A percentile compares a stretch with the other conserved stretches of the same genome.
phyloP scores from a whole-genome alignment of 306 rosid species.

The Lathyrus tuberosus region DNA sequence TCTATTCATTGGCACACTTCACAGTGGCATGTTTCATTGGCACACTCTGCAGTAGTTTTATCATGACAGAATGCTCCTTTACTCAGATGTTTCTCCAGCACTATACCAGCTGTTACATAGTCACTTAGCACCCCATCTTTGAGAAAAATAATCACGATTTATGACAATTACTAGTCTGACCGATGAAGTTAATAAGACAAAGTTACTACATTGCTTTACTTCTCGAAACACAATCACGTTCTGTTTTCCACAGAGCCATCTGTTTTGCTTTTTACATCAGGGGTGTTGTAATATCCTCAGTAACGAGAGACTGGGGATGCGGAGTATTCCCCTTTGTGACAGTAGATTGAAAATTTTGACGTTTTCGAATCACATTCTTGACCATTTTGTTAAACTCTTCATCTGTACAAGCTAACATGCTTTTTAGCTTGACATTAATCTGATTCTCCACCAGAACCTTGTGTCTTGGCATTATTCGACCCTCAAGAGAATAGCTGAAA shows the following conservation, averaged over 20 bases:
- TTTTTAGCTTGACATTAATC: conserved; percentile 72
- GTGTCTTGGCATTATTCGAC: conserved; percentile 89
- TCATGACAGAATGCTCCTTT: not conserved
- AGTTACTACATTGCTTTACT: conserved; percentile 20
- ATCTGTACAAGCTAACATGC: conserved; percentile 78
- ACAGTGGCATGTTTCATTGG: no score
- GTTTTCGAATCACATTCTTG: conserved; percentile 52
- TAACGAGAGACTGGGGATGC: conserved; percentile 26
- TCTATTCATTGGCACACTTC: not conserved
- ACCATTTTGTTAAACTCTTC: conserved; percentile 78
- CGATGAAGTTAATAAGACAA: not conserved
- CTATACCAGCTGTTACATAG: not conserved
- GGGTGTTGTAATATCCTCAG: conserved; percentile 28
- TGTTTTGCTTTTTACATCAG: not conserved
- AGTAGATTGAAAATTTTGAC: conserved; percentile 58
- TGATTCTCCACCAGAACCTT: conserved; percentile 74
- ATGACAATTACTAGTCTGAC: conserved; percentile 28
- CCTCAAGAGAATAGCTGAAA: conserved; percentile 89
- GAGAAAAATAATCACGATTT: conserved; percentile 19
- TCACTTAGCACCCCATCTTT: conserved; percentile 8
- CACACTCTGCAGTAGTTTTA: no score
- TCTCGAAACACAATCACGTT: conserved; percentile 22
- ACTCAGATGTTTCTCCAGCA: conserved; percentile 3
- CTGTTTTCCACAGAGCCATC: conserved; percentile 21
- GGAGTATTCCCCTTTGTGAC: conserved; percentile 35